A percentile compares a stretch with the other conserved stretches of the same genome.
Evolutionary conservation across 2,329 filamentous ascomycete species (phyloP).

Genomic region (Emericellopsis cladophorae): DNA sequence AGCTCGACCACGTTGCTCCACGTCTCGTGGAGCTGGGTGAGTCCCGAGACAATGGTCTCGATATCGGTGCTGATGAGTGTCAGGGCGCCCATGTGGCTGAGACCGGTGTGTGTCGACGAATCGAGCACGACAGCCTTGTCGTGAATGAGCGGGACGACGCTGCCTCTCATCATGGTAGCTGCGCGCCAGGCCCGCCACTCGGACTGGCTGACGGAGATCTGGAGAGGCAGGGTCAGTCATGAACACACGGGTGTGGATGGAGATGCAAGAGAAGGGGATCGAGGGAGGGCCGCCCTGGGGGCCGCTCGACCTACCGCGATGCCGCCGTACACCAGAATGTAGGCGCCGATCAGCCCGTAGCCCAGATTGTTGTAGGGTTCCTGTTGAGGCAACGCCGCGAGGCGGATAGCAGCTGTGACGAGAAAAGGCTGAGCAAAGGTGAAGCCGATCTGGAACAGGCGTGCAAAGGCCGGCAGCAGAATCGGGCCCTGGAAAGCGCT

Average conservation of each 20-base stretch:
- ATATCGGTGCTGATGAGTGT: slow-evolving; percentile 36
- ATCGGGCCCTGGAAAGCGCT: slow-evolving; percentile 16
- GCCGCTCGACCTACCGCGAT: slow-evolving; percentile 18
- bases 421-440: slow-evolving; percentile 30
- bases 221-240: too few species aligned
- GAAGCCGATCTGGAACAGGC: slow-evolving; percentile 24
- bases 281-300: too few species aligned
- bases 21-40: slow-evolving; percentile 21
- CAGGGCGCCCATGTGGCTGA: slow-evolving; percentile 24
- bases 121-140: slow-evolving; percentile 17
- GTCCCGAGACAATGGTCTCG: slow-evolving; percentile 23
- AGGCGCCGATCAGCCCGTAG: slow-evolving; percentile 29
- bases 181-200: slow-evolving; percentile 23
- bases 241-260: too few species aligned
- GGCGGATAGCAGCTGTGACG: slow-evolving; percentile 20
- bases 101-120: slow-evolving; percentile 13
- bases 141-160: slow-evolving; percentile 19
- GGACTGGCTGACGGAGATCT: slow-evolving; percentile 22
- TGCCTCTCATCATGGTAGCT: slow-evolving; percentile 17
- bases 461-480: slow-evolving; percentile 20
- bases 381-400: slow-evolving; percentile 4
- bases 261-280: too few species aligned
- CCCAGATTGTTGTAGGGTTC: slow-evolving; percentile 11
- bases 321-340: slow-evolving; percentile 23
- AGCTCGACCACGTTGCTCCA: slow-evolving; percentile 29